A percentile compares a stretch with the other conserved stretches of the same genome.
phyloP scores from a whole-genome alignment of 768 basidiomycete genomes.

The Termitomyces sp. region DNA sequence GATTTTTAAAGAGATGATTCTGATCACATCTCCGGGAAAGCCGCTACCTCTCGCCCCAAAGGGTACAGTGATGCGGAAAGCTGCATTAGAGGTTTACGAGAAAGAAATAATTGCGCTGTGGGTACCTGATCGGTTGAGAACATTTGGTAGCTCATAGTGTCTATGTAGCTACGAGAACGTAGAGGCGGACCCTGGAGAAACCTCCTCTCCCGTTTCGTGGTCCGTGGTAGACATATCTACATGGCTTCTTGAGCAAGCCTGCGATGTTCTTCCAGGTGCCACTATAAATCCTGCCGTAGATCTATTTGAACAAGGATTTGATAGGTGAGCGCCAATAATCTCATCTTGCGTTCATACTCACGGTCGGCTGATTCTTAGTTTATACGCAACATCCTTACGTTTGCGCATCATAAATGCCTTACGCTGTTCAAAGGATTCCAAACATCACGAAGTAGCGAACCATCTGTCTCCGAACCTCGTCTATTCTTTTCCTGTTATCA shows the following conservation, averaged over 20 bases:
- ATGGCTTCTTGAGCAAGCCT: slow-evolving; percentile 3
- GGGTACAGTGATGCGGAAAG: slow-evolving; percentile 37
- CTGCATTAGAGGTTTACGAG: slow-evolving; percentile 29
- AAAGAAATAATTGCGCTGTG: slow-evolving; percentile 35
- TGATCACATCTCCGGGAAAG: slow-evolving; percentile 32
- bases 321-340: neutral
- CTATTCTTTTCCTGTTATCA: slow-evolving; percentile 35
- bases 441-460: slow-evolving; percentile 6
- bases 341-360: neutral
- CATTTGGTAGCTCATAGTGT: neutral
- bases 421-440: neutral
- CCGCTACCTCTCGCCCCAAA: slow-evolving; percentile 38
- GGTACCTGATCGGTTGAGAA: neutral
- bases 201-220: neutral
- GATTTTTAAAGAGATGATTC: slow-evolving; percentile 44
- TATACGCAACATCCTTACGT: slow-evolving; percentile 1
- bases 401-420: slow-evolving; percentile 1
- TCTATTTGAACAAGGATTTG: slow-evolving; percentile 7
- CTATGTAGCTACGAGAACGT: slow-evolving; percentile 1
- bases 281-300: neutral
- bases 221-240: neutral
- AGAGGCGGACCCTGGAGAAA: neutral
- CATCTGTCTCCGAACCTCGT: slow-evolving; percentile 32
- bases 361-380: neutral
- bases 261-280: neutral